These are phyloP conservation scores for Phytophthora fragariaefolia DNA, from an alignment of 352 stramenopile genomes.

Conservation along the genomic window DNA sequence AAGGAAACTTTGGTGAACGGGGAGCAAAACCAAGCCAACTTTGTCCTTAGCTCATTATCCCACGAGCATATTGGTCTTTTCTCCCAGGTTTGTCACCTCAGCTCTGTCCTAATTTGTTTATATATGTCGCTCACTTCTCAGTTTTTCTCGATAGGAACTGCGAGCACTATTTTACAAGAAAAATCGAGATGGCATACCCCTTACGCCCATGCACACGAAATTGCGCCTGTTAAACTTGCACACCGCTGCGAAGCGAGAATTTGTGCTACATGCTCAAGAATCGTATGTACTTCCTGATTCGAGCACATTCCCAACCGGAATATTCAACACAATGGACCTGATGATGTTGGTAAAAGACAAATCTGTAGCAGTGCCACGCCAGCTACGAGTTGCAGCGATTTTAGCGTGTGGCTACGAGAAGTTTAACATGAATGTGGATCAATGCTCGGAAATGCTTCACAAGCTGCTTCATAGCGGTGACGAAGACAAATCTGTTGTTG, in stretches of 20 bases:
- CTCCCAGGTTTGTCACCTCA: slow-evolving; percentile 46
- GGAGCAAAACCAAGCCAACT: slow-evolving; percentile 88
- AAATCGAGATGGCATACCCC: slow-evolving; percentile 41
- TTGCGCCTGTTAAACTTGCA: slow-evolving; percentile 77
- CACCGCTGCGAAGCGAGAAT: slow-evolving; percentile 71
- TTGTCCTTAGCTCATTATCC: slow-evolving; percentile 81
- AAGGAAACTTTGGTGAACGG: slow-evolving; percentile 81
- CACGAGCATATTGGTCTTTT: slow-evolving; percentile 81
- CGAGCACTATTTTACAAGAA: slow-evolving; percentile 79
- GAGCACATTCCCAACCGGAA: slow-evolving; percentile 56
- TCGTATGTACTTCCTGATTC: slow-evolving; percentile 66
- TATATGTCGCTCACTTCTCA: background rate
- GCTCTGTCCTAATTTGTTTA: background rate
- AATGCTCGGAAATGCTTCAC: slow-evolving; percentile 69
- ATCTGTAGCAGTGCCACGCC: slow-evolving; percentile 53
- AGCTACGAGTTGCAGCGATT: slow-evolving; percentile 77
- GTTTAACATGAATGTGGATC: slow-evolving; percentile 60
- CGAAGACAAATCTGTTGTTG: slow-evolving; percentile 74
- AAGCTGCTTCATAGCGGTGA: slow-evolving; percentile 60
- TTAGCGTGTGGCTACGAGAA: slow-evolving; percentile 82
- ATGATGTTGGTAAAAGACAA: slow-evolving; percentile 87
- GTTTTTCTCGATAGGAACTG: slow-evolving; percentile 53
- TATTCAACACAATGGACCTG: slow-evolving; percentile 86
- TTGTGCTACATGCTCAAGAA: slow-evolving; percentile 67
- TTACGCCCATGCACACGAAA: slow-evolving; percentile 77